Base-by-base conservation (phyloP, 169 alveolate species). In the Neospora caninum region DNA sequence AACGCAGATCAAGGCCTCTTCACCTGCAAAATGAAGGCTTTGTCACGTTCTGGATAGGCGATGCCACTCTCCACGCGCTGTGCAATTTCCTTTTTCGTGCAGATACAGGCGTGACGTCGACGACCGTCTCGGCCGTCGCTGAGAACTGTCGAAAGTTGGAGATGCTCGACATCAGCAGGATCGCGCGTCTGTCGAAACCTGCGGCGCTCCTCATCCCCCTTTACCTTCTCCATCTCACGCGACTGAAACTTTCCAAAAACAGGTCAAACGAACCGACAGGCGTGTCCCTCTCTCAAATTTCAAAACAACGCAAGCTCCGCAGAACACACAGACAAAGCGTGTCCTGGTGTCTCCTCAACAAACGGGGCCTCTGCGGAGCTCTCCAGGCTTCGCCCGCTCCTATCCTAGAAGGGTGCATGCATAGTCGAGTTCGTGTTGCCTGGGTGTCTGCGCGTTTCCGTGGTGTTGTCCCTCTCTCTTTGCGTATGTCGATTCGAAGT, bases 141-240 rank as follows among this genome's bases (percentile, higher is more conserved):
- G 95, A 83, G 80, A 91, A 91, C 93, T 92, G 95, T 58, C 92
- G 92, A 36, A 92, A 45, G 70, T 70, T 92, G 53, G 92, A 92
- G 89, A 86, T 92, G 95, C 89, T 92, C 67, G 95, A 92, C 83
- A 22, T 92, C 39, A 42, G 43, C 41, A 9, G 89, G 10, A 38
- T 82, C 67, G 13, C 69, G n/a, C 31, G 38, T 18, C 39, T 82
- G 4, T 20, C 89, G 39, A 82, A 42, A 31, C 25, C 34, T 2
- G 89, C 64, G n/a, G 89, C 89, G 53, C 89, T 82, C n/a, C 64
- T 43, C 34, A 6, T 82, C 34, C 64, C 89, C 34, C 64, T 82
- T 34, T 36, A 82, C 69, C 64, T 82, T 1, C n/a, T 29, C 41
- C n/a, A 25, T 18, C 67, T 82, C 69, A 82, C 38, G 89, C 89